Base-by-base conservation (phyloP, 176 grass and related monocot genomes). In the Oryza nivara region DNA sequence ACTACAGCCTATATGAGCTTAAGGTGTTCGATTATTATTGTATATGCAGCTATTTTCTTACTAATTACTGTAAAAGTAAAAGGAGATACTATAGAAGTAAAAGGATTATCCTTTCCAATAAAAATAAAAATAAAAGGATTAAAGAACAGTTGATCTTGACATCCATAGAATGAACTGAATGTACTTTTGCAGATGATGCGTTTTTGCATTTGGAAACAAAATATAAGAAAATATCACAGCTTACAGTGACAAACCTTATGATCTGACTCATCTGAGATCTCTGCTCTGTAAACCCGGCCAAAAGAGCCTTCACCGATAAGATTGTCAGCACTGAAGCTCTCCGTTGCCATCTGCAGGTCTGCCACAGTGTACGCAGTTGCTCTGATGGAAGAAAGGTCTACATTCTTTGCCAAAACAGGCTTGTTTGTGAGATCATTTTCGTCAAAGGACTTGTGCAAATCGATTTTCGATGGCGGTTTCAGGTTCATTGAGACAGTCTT, bases 341-440 rank as follows among this genome's bases (percentile, higher is more conserved):
- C 77, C 0, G 95, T 97, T 48, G 95, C 95, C 65, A 93, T 69
- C 68, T 97, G 95, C 65, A 97, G 72, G 60, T 97, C 95, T 72
- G 92, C 95, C 35, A 97, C 91, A 3, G 85, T 93, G 85, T 97
- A 97, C 70, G 46, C 76, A 73, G 79, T 92, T 63, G 89, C 89
- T 79, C 83, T 90, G 68, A 97, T 91, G 68, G 89, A 73, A 81
- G 84, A 79, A 34, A 83, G 26, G 60, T 74, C 74, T 32, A 81
- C 80, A 67, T 85, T 86, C 85, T 88, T 93, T 19, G 13, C 2
- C 22, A 23, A 0, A 19, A 78, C 65, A 75, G 76, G 60, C 45
- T 87, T 95, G 79, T 84, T 90, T 23, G 79, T 80, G 71, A 67
- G 79, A 44, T 93, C 89, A 83, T 81, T 87, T 88, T 95, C 85